Percentiles rank a stretch among this genome's conserved stretches.
Conservation (phyloP, 768 basidiomycete genomes). For the Galerina marginata region DNA sequence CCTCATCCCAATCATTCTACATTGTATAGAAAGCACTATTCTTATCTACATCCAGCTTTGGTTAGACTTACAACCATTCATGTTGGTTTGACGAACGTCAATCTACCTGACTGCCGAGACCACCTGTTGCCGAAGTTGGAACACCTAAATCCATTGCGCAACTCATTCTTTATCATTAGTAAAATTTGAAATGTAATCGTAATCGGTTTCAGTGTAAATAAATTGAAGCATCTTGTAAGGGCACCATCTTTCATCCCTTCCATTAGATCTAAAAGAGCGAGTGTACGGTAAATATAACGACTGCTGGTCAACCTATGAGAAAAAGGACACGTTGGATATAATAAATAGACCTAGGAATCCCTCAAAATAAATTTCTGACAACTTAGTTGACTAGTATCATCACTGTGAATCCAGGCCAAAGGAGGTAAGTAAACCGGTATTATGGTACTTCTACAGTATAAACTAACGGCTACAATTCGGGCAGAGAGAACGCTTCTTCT, state of each 20-base stretch:
- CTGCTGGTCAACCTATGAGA: conserved; percentile 7
- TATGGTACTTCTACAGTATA: conserved; percentile 22
- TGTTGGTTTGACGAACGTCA: not conserved
- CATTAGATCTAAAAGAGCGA: not conserved
- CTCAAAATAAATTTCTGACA: not conserved
- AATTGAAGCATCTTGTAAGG: not conserved
- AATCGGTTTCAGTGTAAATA: not conserved
- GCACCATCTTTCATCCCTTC: not conserved
- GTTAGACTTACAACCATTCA: not conserved
- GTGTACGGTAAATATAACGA: not conserved
- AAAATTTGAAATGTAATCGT: not conserved
- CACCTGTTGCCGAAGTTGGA: conserved; percentile 7
- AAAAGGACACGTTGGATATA: conserved; percentile 16
- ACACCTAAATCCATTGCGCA: conserved; percentile 7
- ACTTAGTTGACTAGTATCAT: not conserved
- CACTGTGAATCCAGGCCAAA: conserved; percentile 1
- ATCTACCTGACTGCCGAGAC: too few species aligned
- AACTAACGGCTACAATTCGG: conserved; percentile 22
- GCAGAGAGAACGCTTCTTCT: conserved; percentile 16
- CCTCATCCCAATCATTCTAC: conserved; percentile 19
- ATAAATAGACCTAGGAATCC: conserved; percentile 1
- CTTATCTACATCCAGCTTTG: conserved; percentile 1
- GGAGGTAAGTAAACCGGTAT: conserved; percentile 19
- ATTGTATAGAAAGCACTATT: conserved; percentile 21
- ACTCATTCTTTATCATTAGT: not conserved